Evolutionary conservation across 192 early-diverging fungal genomes (phyloP), one percentile per base, ranked within the genome.

Genomic region (Chytriomyces sp.): DNA sequence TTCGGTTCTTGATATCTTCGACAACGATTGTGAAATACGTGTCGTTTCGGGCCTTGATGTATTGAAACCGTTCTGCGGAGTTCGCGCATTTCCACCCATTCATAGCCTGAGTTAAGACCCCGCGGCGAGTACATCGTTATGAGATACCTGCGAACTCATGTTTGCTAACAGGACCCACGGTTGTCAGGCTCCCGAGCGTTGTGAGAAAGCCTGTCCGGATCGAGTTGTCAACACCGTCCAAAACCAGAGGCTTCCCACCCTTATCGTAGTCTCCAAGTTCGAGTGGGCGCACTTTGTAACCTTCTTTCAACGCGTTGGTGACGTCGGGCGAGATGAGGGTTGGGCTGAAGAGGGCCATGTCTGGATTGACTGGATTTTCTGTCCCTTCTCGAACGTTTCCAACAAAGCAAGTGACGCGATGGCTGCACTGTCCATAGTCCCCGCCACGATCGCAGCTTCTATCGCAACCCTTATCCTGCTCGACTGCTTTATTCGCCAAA

Each of bases 201-300:
- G 80, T 65, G 26, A 87, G 54, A 70, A 85, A 87, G 2, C 85
- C 84, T 85, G 41, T n/a, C n/a, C n/a, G n/a, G n/a, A n/a, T n/a
- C n/a, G n/a, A n/a, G n/a, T n/a, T n/a, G n/a, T n/a, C n/a, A 58
- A 57, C 14, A 76, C 80, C 70, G 83, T 74, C 34, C 87, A 67
- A 77, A 85, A 87, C 61, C 41, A 28, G 40, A 1, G 59, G 30
- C 36, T 28, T 54, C 67, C 12, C 34, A 65, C 91, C 91, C 76
- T 93, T 95, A 75, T 89, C 83, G 76, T 88, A 94, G 79, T 98
- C 96, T 10, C 83, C 79, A 39, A 83, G 74, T 64, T 84, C 84
- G 22, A 98, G 85, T 0, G 96, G 93, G 5, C 96, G 83, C 22
- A 96, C 75, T 4, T 80, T 61, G 78, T 93, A 93, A 49, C 89